These are phyloP conservation scores for Rhizodiscina lignyota DNA, from an alignment of 495 filamentous ascomycete genomes.

Conservation along the genomic window DNA sequence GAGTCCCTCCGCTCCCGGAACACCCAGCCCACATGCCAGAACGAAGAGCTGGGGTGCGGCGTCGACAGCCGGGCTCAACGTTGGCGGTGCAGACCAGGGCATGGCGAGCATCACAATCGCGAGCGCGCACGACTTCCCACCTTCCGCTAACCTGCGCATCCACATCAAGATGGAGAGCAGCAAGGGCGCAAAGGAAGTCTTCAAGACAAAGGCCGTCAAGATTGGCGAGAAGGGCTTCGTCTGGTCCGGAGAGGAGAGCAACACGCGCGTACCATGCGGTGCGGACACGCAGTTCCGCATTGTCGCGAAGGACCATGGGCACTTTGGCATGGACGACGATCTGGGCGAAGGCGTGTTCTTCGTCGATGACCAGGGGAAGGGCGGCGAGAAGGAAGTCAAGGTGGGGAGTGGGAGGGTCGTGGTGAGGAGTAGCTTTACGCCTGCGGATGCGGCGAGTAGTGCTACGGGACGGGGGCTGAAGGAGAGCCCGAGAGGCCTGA, in stretches of 20 bases:
- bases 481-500: background rate
- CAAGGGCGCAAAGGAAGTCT: constrained; percentile 58
- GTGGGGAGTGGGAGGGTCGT: constrained; percentile 52
- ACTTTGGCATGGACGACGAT: constrained; percentile 61
- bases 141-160: constrained; percentile 66
- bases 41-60: constrained; percentile 50
- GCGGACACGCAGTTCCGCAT: constrained; percentile 79
- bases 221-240: constrained; percentile 34
- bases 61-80: constrained; percentile 32
- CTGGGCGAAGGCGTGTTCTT: constrained; percentile 80
- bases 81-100: constrained; percentile 43
- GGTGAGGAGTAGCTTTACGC: constrained; percentile 47
- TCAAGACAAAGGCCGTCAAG: constrained; percentile 75
- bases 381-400: constrained; percentile 54
- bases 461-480: background rate
- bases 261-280: constrained; percentile 55
- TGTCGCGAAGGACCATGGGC: constrained; percentile 65
- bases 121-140: constrained; percentile 62
- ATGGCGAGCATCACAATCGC: constrained; percentile 67
- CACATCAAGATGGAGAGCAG: constrained; percentile 44
- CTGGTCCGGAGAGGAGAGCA: constrained; percentile 52
- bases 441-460: constrained; percentile 8
- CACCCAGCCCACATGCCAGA: constrained; percentile 37
- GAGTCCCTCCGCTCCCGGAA: background rate
- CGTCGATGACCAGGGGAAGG: constrained; percentile 62